Base-by-base conservation (phyloP, 2,329 filamentous ascomycete genomes). In the Botrytis fragariae region DNA sequence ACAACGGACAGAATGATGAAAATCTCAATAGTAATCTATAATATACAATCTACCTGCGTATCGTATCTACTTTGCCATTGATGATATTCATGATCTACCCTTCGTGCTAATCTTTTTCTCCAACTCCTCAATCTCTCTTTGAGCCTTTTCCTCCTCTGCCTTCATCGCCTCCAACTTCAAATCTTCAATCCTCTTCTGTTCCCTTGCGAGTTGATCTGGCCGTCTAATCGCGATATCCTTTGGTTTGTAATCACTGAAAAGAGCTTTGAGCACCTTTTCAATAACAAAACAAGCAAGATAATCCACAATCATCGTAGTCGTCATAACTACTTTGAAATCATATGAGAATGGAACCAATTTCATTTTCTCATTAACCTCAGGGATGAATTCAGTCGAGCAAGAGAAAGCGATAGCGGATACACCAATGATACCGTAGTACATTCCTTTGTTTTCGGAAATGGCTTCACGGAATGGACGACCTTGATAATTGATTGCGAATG, bases 401-500 rank as follows among this genome's bases (percentile, higher is more conserved):
- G 92, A 91, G 83, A 99, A 98, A 9, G 96, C 95, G 44, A 99
- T 93, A 60, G 87, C 94, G 0, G 94, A 93, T 25, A 98, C 95
- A 76, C 92, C 92, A 59, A 99, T 85, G 72, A 99, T 94, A 74
- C 96, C 96, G 87, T 93, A 99, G 86, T 96, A 99, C 96, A 99
- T 99, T 82, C 93, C 94, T 83, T 91, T 92, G 86, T 99, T 99
- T 73, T 81, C 96, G 8, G 92, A 91, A 77, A 99, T 94, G 35
- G 92, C 93, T 84, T 99, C 96, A 74, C 96, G 93, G 92, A 99
- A 99, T 20, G 96, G 96, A 16, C 96, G 92, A 74, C 96, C 96
- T 84, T 99, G 96, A 86, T 99, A 99, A 86, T 99, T 99, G 86
- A 99, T 97, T 75, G 96, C 95, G 80, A 99, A 99, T 4, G 96